Conservation (phyloP, 2,329 filamentous ascomycete species). For the Botrytis elliptica region DNA sequence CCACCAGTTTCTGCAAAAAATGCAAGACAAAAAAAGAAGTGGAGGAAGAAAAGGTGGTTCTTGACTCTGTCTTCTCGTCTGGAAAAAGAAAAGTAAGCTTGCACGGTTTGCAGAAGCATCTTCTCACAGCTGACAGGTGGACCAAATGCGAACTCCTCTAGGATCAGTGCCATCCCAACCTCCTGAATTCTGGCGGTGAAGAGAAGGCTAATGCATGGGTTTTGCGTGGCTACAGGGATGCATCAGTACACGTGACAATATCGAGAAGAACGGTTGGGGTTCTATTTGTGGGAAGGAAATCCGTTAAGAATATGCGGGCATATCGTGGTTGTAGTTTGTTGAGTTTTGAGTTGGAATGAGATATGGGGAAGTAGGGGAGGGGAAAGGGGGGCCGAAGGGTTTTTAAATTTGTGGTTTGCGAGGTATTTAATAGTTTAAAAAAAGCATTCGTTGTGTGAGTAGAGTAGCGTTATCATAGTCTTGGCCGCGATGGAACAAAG, state of each 20-base stretch:
- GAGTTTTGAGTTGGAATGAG: neutral
- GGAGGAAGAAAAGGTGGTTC: conserved; percentile 7
- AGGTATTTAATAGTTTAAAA: neutral
- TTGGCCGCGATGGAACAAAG: neutral
- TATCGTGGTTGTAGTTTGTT: neutral
- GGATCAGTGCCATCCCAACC: conserved; percentile 17
- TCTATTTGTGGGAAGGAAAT: neutral
- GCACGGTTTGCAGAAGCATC: neutral
- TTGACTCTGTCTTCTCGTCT: neutral
- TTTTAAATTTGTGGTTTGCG: neutral
- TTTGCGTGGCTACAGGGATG: neutral
- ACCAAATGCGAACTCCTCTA: neutral
- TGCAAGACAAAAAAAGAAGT: conserved; percentile 16
- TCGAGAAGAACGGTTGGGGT: neutral
- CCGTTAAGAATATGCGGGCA: neutral
- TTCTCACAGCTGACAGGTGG: neutral
- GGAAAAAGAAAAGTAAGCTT: conserved; percentile 7
- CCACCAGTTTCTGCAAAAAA: conserved; percentile 6
- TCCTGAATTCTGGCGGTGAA: conserved; percentile 20
- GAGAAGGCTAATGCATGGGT: conserved; percentile 2
- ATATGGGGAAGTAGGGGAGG: neutral
- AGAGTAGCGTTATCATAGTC: neutral
- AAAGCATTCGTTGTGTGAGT: neutral
- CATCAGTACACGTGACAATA: neutral
- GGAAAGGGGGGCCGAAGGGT: no score